Percentiles rank a stretch among this genome's conserved stretches.
Conservation (phyloP, 2,329 filamentous ascomycete genomes). For the Fusarium torreyae region DNA sequence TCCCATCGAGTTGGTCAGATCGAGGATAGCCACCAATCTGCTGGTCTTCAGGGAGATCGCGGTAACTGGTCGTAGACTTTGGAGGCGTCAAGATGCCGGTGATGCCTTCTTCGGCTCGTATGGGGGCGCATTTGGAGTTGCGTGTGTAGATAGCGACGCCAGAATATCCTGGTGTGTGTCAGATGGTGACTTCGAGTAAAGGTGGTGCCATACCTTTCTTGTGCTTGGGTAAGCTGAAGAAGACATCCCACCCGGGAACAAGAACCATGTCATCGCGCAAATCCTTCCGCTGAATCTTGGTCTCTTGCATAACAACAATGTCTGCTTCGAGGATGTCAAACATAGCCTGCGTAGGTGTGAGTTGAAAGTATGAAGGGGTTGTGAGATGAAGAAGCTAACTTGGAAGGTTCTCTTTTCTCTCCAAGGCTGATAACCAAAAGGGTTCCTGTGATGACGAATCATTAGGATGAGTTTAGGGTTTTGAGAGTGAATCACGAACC, state of each 20-base stretch:
- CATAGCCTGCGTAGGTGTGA: constrained; percentile 75
- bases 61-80: constrained; percentile 78
- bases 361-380: not conserved
- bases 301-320: constrained; percentile 95
- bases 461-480: constrained; percentile 12
- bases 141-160: constrained; percentile 96
- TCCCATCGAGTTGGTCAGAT: constrained; percentile 73
- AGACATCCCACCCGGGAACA: constrained; percentile 95
- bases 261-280: constrained; percentile 96
- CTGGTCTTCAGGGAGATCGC: constrained; percentile 79
- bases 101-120: constrained; percentile 94
- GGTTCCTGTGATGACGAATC: constrained; percentile 69
- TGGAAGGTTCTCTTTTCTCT: constrained; percentile 78
- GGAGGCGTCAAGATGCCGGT: constrained; percentile 84
- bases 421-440: constrained; percentile 90
- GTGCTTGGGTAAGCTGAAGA: constrained; percentile 91
- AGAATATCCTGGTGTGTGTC: constrained; percentile 79
- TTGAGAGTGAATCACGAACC: constrained; percentile 61
- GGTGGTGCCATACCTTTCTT: constrained; percentile 80
- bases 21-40: constrained; percentile 92
- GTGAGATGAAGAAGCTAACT: constrained; percentile 57
- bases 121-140: constrained; percentile 86
- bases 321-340: constrained; percentile 94
- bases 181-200: not conserved
- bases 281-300: constrained; percentile 95